These are phyloP conservation scores for Wallemia ichthyophaga DNA, from an alignment of 1,284 basidiomycete genomes.

Conservation along the genomic window DNA sequence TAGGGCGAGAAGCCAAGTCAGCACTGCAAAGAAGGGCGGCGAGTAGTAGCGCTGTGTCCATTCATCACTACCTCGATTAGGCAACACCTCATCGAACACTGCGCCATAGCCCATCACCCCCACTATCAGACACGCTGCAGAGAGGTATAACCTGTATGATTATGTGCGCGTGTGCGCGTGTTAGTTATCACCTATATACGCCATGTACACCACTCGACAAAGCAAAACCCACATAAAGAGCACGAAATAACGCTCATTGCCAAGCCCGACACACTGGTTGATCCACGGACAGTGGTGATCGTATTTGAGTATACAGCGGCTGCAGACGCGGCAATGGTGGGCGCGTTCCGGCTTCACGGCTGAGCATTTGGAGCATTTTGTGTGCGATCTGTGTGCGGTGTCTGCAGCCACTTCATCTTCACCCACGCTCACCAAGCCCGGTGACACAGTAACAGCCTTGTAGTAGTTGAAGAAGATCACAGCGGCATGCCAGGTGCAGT, in stretches of 20 bases:
- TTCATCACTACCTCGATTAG: background rate
- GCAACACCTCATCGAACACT: background rate
- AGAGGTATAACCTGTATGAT: background rate
- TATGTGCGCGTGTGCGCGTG: no score
- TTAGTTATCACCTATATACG: no score
- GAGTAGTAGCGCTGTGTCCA: background rate
- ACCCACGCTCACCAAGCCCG: background rate
- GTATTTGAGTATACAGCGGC: conserved; percentile 8
- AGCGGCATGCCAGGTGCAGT: background rate
- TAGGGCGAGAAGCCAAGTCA: background rate
- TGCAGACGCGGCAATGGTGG: conserved; percentile 6
- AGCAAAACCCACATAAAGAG: conserved; percentile 23
- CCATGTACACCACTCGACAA: no score
- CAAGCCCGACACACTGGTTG: conserved; percentile 49
- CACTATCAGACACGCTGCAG: background rate
- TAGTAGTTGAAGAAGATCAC: background rate
- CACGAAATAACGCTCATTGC: conserved; percentile 48
- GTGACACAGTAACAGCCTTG: background rate
- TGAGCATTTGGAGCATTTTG: background rate
- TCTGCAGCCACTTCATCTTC: background rate
- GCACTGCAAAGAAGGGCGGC: background rate
- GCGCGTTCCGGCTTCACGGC: background rate
- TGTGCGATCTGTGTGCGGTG: no score
- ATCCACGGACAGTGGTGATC: conserved; percentile 23
- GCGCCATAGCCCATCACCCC: background rate